Evolutionary conservation across 2,329 filamentous ascomycete species (phyloP).

Genomic region (Talaromyces atroroseus): DNA sequence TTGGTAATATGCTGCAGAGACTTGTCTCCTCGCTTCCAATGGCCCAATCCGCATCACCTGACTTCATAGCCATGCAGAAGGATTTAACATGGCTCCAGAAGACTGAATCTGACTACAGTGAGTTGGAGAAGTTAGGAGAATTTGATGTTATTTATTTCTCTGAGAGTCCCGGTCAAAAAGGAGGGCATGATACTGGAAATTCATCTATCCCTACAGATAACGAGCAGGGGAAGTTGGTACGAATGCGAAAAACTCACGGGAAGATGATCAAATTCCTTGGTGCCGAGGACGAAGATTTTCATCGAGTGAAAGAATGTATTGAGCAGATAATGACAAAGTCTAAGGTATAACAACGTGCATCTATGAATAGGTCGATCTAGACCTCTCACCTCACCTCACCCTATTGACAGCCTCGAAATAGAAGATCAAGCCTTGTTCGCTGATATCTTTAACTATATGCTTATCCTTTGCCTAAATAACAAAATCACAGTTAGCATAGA

Average conservation of each 20-base stretch:
- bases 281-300: constrained; percentile 6
- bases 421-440: no score
- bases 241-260: constrained; percentile 7
- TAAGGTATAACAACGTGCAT: no score
- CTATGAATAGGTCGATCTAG: no score
- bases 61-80: not conserved
- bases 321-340: not conserved
- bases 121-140: not conserved
- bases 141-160: constrained; percentile 9
- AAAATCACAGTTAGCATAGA: no score
- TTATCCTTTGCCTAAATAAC: no score
- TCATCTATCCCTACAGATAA: not conserved
- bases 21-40: not conserved
- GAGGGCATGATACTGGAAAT: not conserved
- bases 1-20: not conserved
- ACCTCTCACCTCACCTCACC: no score
- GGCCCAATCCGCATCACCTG: not conserved
- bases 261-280: constrained; percentile 10
- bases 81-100: constrained; percentile 7
- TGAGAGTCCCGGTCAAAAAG: not conserved
- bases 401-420: no score
- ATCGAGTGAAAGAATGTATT: not conserved
- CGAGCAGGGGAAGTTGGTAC: not conserved
- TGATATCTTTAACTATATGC: no score
- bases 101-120: not conserved